phyloP scores from a whole-genome alignment of 352 stramenopile species.

The Phytophthora pluvialis region DNA sequence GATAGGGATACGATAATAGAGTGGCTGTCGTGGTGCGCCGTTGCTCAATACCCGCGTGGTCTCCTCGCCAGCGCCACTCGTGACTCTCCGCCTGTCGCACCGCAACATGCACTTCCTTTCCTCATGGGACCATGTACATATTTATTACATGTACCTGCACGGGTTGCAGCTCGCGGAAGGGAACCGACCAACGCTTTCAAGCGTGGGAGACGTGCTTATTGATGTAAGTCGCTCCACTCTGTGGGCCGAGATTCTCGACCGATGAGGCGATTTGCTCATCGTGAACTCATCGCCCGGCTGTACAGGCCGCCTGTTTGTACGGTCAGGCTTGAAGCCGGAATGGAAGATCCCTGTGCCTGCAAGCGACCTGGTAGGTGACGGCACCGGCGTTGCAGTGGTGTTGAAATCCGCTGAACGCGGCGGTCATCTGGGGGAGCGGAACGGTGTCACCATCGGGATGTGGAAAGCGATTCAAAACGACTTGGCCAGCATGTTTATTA shows the following conservation, averaged over 20 bases:
- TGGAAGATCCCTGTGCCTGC: constrained; percentile 15
- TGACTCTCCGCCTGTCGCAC: constrained; percentile 8
- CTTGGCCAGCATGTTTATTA: background rate
- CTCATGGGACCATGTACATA: background rate
- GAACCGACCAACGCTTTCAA: background rate
- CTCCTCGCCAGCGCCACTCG: background rate
- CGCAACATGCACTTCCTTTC: constrained; percentile 12
- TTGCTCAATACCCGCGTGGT: constrained; percentile 14
- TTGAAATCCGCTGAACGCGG: constrained; percentile 14
- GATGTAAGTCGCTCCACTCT: background rate
- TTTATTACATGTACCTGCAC: constrained; percentile 2
- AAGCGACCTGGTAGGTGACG: constrained; percentile 15
- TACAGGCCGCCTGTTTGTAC: too few species aligned
- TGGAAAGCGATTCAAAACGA: constrained; percentile 3
- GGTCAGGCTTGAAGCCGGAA: background rate
- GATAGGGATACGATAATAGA: constrained; percentile 9
- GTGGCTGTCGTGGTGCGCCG: background rate
- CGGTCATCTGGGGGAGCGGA: constrained; percentile 17
- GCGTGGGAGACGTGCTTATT: background rate
- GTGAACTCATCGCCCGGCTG: background rate
- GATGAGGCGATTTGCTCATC: background rate
- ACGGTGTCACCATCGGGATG: constrained; percentile 9
- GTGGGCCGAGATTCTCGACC: background rate
- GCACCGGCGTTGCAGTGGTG: constrained; percentile 8
- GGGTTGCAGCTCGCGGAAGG: constrained; percentile 9